Evolutionary conservation across 345 rosid genomes (phyloP), one percentile per base, ranked within the genome.

Genomic region (Clarkia xantiana): DNA sequence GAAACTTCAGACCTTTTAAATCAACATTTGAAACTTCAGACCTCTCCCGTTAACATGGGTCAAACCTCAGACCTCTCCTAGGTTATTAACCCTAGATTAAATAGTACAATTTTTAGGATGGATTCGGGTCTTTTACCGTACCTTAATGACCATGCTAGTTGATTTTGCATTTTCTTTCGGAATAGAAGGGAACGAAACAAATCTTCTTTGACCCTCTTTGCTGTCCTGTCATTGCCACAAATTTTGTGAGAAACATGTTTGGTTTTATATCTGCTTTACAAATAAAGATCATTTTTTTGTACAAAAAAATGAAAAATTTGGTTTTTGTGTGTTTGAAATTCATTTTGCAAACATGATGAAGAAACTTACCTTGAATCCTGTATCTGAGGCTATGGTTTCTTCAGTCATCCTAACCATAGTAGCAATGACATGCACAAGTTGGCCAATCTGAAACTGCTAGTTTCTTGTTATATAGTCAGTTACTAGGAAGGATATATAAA

Each of bases 141-240:
- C 91, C 91, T 78, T 74, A 13, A 74, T 50, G 67, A 78, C 74
- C 83, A 78, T 74, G 62, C 83, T 76, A 71, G 77, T 78, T 47
- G 86, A 55, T 57, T 79, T 71, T 59, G 73, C 72, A 58, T 56
- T 71, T 43, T 16, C 23, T 62, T 74, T 79, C 5, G 70, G 71
- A 18, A 64, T 61, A 16, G 85, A 64, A 42, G 70, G 66, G 45
- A 70, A 67, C 19, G 53, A 66, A 17, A 76, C 57, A 53, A 57
- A 67, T 41, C 71, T 65, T 22, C 19, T 42, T 49, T 74, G 73
- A 53, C 71, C 76, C 45, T 72, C 77, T 58, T 53, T 63, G 56
- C 41, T 51, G 17, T 17, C 79, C 85, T 81, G 40, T 8, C 22
- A 11, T 20, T 13, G 51, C 36, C 38, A 23, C 10, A 47, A 18